Conservation (phyloP, 2,329 filamentous ascomycete genomes). For the Ustulina deusta region DNA sequence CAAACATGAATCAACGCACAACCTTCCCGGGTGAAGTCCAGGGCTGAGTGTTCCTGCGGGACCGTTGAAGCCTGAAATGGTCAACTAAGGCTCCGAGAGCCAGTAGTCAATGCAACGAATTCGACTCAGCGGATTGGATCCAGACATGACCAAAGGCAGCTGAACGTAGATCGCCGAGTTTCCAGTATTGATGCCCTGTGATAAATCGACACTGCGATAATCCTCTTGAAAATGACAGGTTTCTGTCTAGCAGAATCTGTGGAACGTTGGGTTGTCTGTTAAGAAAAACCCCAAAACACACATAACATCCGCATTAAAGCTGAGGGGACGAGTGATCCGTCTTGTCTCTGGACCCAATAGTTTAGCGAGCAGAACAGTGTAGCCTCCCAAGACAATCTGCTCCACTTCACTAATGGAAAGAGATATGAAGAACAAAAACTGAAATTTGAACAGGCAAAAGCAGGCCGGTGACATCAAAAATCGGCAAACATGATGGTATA, state of each 20-base stretch:
- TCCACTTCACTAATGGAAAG: neutral
- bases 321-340: slow-evolving; percentile 5
- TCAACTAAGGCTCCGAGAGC: neutral
- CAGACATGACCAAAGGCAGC: neutral
- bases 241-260: slow-evolving; percentile 21
- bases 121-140: slow-evolving; percentile 6
- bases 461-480: slow-evolving; percentile 17
- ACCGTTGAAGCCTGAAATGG: slow-evolving; percentile 3
- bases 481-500: neutral
- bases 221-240: neutral
- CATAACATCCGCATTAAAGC: neutral
- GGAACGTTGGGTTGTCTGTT: neutral
- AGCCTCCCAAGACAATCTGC: slow-evolving; percentile 9
- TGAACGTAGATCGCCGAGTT: neutral
- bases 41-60: slow-evolving; percentile 7
- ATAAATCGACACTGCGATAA: neutral
- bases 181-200: neutral
- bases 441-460: slow-evolving; percentile 8
- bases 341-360: neutral
- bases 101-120: neutral
- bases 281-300: neutral
- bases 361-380: slow-evolving; percentile 5
- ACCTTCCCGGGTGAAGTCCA: neutral
- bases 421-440: slow-evolving; percentile 16
- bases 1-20: slow-evolving; percentile 29